Base-by-base conservation (phyloP, 2,329 filamentous ascomycete species). In the Alternaria hordeiaustralica region DNA sequence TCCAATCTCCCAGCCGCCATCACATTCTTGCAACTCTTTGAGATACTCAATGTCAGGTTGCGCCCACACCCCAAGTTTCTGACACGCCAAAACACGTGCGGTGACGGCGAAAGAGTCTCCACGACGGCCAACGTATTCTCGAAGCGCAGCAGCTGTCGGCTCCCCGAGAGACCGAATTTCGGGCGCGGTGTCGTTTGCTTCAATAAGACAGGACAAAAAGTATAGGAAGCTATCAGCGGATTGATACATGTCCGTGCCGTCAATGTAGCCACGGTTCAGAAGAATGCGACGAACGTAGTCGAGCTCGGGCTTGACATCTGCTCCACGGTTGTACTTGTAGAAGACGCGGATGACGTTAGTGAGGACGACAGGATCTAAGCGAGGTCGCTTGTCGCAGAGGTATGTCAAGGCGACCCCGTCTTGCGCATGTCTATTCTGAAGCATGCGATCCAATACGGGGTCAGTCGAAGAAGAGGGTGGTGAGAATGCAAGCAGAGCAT, bases 331-430 rank as follows among this genome's bases (percentile, higher is more conserved):
- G 61, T 75, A 75, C 9, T 66, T 63, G 60, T 77, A 77, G 58
- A 80, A 80, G 45, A 69, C 71, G 13, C 67, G 68, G 13, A 80
- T 64, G 2, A 80, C 72, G 43, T 81, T 81, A 43, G 69, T 65
- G 49, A 75, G 71, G 13, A 80, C 75, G 8, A 77, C 65, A 1
- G 73, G 62, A 43, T 76, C 71, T 23, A 71, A 58, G 28, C 78
- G 76, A 7, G 69, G 70, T 21, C 70, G 68, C 4, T 57, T 58
- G 12, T 54, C 57, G 60, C 74, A 72, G 46, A 78, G 79, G 64
- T 81, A 80, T 3, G 69, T 73, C 71, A 79, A 56, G 78, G 82
- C 73, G 75, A 79, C 51, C 73, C 75, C 60, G 79, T 84, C 59
- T 70, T 25, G 46, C 12, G 71, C 26, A 82, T 82, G 47, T 75